Percentiles rank a stretch among this genome's conserved stretches.
These are phyloP conservation scores for Paracoccidioides lutzii DNA, from an alignment of 2,329 filamentous ascomycete genomes.

Conservation along the genomic window DNA sequence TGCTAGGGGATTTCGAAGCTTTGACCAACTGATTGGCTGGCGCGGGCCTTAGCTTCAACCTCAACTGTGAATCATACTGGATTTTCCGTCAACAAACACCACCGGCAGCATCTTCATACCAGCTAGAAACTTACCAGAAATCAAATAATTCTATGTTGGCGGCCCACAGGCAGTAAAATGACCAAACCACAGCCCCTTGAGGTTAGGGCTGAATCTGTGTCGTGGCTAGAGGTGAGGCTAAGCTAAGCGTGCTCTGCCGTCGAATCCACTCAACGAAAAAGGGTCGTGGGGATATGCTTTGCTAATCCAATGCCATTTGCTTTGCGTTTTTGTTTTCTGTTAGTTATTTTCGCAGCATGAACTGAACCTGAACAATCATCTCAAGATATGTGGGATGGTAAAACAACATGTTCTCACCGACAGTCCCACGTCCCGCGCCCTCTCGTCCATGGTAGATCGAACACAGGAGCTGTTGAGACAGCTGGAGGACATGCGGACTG, in stretches of 20 bases:
- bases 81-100: neutral
- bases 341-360: slow-evolving; percentile 32
- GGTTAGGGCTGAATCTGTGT: slow-evolving; percentile 4
- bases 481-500: slow-evolving; percentile 22
- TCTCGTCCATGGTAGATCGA: slow-evolving; percentile 28
- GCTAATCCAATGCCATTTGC: slow-evolving; percentile 1
- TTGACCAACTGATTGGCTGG: neutral
- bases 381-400: slow-evolving; percentile 26
- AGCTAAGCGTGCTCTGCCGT: neutral
- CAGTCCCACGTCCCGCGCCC: slow-evolving; percentile 18
- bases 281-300: neutral
- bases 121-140: too few species aligned
- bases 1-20: neutral
- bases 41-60: neutral
- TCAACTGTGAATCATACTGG: neutral
- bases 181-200: neutral
- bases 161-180: neutral
- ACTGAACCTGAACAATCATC: slow-evolving; percentile 26
- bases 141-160: neutral
- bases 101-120: neutral
- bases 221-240: slow-evolving; percentile 16
- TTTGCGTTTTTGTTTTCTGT: slow-evolving; percentile 6
- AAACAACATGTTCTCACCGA: slow-evolving; percentile 19
- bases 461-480: slow-evolving; percentile 27
- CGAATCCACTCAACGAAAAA: neutral